Conservation (phyloP, 1,284 basidiomycete genomes). For the Ceratobasidium sp. region DNA sequence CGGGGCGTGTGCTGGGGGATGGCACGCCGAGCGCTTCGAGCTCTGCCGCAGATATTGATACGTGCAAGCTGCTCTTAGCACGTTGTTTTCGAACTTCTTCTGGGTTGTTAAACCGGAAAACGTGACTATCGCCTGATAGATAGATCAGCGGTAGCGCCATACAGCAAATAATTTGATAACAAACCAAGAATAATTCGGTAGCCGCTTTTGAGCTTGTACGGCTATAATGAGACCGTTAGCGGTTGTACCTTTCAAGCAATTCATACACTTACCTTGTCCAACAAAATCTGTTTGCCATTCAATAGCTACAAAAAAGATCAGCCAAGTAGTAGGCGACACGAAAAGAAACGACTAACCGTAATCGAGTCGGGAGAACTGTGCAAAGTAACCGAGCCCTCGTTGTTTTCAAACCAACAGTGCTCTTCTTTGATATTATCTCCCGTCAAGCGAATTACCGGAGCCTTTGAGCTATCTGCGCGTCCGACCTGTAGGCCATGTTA, state of each 20-base stretch:
- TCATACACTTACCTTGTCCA: conserved; percentile 69
- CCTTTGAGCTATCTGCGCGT: conserved; percentile 78
- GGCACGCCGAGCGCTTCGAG: conserved; percentile 58
- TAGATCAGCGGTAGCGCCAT: background rate
- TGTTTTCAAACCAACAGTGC: conserved; percentile 92
- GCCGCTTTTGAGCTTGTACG: conserved; percentile 86
- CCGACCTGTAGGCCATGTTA: conserved; percentile 68
- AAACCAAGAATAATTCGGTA: conserved; percentile 93
- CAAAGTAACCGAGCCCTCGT: conserved; percentile 84
- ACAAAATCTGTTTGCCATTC: conserved; percentile 87
- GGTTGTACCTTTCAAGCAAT: conserved; percentile 49
- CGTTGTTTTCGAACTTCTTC: conserved; percentile 92
- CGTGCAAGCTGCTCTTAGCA: conserved; percentile 71
- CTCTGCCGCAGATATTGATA: conserved; percentile 71
- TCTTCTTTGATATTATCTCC: conserved; percentile 91
- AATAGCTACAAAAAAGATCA: conserved; percentile 68
- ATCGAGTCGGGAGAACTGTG: conserved; percentile 81
- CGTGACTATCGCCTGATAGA: conserved; percentile 87
- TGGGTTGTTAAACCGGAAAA: conserved; percentile 97
- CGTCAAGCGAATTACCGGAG: conserved; percentile 90
- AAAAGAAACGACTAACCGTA: conserved; percentile 68
- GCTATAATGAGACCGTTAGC: conserved; percentile 57
- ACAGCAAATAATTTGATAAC: conserved; percentile 46
- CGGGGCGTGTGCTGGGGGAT: conserved; percentile 63
- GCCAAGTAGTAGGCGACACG: conserved; percentile 43